Evolutionary conservation across 345 rosid species (phyloP).

Genomic region (Arabidopsis arenosa): DNA sequence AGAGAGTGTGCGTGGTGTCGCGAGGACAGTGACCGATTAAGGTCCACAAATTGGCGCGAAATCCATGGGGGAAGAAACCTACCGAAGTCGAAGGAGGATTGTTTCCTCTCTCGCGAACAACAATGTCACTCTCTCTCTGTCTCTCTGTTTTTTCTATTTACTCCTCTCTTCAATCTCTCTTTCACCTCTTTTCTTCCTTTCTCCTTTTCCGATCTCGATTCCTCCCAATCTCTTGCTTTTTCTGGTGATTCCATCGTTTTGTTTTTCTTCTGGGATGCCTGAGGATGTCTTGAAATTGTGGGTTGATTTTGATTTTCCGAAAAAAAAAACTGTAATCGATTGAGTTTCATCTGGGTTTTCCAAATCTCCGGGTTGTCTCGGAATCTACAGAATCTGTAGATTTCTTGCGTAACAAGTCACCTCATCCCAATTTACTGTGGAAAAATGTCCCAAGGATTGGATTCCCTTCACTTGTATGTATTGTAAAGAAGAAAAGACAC

Average conservation of each 20-base stretch:
- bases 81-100: slow-evolving; percentile 60
- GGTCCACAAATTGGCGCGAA: slow-evolving; percentile 91
- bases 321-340: not conserved
- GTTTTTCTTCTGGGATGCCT: slow-evolving; percentile 15
- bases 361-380: slow-evolving; percentile 12
- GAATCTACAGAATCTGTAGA: slow-evolving; percentile 17
- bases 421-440: not conserved
- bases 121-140: slow-evolving; percentile 58
- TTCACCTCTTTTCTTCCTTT: slow-evolving; percentile 29
- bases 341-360: slow-evolving; percentile 24
- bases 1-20: slow-evolving; percentile 30
- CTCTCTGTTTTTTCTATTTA: slow-evolving; percentile 16
- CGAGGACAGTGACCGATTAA: slow-evolving; percentile 45
- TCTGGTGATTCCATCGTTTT: slow-evolving; percentile 34
- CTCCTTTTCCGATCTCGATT: slow-evolving; percentile 4
- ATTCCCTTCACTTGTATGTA: not conserved
- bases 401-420: slow-evolving; percentile 40
- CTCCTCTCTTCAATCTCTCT: slow-evolving; percentile 37
- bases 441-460: slow-evolving; percentile 24
- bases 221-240: slow-evolving; percentile 16
- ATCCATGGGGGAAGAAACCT: slow-evolving; percentile 50
- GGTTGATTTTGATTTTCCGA: slow-evolving; percentile 1
- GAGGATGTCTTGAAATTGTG: slow-evolving; percentile 14
- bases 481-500: slow-evolving; percentile 34
- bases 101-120: slow-evolving; percentile 30